Percentiles rank a stretch among this genome's conserved stretches.
These are phyloP conservation scores for Trichoderma afroharzianum DNA, from an alignment of 2,329 filamentous ascomycete genomes.

Conservation along the genomic window DNA sequence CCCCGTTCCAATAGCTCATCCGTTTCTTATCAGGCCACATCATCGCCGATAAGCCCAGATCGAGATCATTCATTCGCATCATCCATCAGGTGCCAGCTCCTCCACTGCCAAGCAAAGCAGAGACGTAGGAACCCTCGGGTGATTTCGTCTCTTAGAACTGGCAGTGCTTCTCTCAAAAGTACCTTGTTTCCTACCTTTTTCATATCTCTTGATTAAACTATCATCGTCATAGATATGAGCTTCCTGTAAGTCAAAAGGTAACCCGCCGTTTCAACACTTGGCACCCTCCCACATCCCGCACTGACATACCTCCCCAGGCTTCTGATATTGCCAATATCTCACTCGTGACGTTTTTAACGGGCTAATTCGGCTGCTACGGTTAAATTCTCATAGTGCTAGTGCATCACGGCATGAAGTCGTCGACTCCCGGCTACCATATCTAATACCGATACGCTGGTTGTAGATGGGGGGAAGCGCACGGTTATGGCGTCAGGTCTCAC, in stretches of 20 bases:
- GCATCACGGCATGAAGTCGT: not conserved
- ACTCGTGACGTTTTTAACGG: not conserved
- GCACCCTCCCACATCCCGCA: not conserved
- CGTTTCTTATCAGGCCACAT: conserved; percentile 5
- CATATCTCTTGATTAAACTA: no score
- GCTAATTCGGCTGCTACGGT: not conserved
- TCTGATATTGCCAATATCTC: not conserved
- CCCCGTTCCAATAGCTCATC: not conserved
- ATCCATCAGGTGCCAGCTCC: not conserved
- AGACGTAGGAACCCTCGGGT: not conserved
- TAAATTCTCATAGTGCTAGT: not conserved
- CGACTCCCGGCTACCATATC: not conserved
- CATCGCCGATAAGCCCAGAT: not conserved
- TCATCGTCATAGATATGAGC: not conserved
- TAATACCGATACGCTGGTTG: not conserved
- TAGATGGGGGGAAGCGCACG: not conserved
- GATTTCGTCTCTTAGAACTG: not conserved
- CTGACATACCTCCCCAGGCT: not conserved
- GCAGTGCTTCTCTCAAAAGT: not conserved
- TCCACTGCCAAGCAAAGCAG: not conserved
- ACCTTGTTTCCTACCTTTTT: not conserved
- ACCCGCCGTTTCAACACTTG: not conserved
- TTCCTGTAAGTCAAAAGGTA: not conserved
- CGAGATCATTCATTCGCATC: not conserved
- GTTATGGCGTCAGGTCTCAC: conserved; percentile 3